Conservation (phyloP, 805 yeast genomes). For the Yamadazyma sp. region DNA sequence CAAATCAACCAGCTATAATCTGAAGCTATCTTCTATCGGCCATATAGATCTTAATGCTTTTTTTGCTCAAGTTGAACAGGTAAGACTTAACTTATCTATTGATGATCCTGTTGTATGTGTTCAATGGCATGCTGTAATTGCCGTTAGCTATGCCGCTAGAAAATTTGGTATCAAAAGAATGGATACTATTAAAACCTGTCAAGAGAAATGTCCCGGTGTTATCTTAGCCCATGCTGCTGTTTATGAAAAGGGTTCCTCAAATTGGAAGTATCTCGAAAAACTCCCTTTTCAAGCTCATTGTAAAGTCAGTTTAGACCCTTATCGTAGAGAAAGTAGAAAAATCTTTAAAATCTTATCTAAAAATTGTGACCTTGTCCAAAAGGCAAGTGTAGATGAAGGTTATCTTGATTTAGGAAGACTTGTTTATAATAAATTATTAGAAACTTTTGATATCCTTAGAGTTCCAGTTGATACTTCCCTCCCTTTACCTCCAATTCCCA, state of each 20-base stretch:
- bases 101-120: conserved; percentile 89
- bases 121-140: conserved; percentile 89
- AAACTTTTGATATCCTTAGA: conserved; percentile 4
- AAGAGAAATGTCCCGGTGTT: conserved; percentile 69
- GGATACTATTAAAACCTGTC: conserved; percentile 68
- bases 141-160: conserved; percentile 88
- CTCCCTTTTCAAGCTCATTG: conserved; percentile 59
- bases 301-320: conserved; percentile 89
- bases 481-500: conserved; percentile 47
- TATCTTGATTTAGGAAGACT: conserved; percentile 78
- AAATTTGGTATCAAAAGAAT: conserved; percentile 76
- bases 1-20: conserved; percentile 45
- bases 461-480: too few species aligned
- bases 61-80: conserved; percentile 90
- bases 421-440: conserved; percentile 31
- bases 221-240: conserved; percentile 91
- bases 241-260: conserved; percentile 78
- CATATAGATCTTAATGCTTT: conserved; percentile 94
- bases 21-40: conserved; percentile 75
- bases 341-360: conserved; percentile 62
- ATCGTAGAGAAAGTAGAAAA: conserved; percentile 81
- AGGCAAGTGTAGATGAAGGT: conserved; percentile 95
- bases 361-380: conserved; percentile 71
- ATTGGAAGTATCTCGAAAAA: conserved; percentile 71
- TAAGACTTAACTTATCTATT: conserved; percentile 59